Conservation (phyloP, 2,329 filamentous ascomycete species). For the Ceratocystis cubensis region DNA sequence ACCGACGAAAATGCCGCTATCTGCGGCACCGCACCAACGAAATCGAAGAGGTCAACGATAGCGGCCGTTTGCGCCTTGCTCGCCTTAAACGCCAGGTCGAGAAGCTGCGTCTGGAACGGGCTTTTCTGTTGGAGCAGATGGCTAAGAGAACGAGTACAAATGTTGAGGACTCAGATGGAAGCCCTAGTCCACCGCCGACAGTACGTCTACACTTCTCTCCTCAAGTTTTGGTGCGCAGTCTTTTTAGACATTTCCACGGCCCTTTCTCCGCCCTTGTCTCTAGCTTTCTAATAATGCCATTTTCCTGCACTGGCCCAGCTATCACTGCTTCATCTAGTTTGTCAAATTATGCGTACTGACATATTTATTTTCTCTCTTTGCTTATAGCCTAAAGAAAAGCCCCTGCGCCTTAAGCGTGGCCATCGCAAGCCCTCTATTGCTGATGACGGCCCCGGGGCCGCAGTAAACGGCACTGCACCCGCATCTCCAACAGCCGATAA, state of each 20-base stretch:
- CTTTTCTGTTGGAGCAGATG: constrained; percentile 61
- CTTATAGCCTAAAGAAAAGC: constrained; percentile 61
- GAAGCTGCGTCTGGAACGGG: constrained; percentile 79
- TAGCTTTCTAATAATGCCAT: constrained; percentile 7
- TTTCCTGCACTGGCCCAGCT: constrained; percentile 12
- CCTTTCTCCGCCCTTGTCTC: neutral
- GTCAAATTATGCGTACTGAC: constrained; percentile 20
- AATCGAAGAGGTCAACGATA: constrained; percentile 83
- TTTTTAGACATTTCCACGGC: neutral
- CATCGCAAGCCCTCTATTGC: constrained; percentile 48
- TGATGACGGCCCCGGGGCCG: constrained; percentile 28
- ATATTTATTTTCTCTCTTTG: neutral
- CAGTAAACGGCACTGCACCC: constrained; percentile 28
- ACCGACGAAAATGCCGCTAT: constrained; percentile 91
- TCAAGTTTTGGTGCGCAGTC: neutral
- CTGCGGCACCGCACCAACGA: constrained; percentile 84
- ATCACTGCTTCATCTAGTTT: neutral
- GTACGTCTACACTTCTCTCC: constrained; percentile 35
- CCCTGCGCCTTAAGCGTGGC: constrained; percentile 59
- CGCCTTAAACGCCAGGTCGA: constrained; percentile 76
- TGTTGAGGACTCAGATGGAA: constrained; percentile 66
- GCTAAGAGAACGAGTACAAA: constrained; percentile 61
- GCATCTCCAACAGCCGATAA: constrained; percentile 31
- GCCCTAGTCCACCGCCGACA: constrained; percentile 66
- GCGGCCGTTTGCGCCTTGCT: constrained; percentile 62